phyloP scores from a whole-genome alignment of 1,284 basidiomycete species.

The Flammula alnicola region DNA sequence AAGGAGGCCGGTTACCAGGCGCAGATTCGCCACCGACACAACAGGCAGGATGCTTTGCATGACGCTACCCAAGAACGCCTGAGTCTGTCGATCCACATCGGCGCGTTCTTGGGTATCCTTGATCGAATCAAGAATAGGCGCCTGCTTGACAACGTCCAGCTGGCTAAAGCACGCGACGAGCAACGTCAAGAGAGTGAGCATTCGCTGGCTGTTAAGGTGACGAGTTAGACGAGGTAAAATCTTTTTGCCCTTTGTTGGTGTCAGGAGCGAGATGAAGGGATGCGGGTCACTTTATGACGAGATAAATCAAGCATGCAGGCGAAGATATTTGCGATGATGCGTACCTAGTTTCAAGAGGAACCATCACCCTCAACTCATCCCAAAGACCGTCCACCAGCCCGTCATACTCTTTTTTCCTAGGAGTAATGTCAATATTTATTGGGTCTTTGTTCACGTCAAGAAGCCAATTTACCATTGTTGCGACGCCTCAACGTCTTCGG shows the following conservation, averaged over 20 bases:
- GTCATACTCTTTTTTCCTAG: constrained; percentile 67
- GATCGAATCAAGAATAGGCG: constrained; percentile 70
- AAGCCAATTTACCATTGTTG: constrained; percentile 56
- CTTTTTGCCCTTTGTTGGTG: constrained; percentile 91
- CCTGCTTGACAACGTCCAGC: constrained; percentile 85
- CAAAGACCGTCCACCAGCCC: constrained; percentile 75
- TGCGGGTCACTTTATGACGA: constrained; percentile 78
- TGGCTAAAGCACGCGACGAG: constrained; percentile 94
- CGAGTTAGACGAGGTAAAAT: constrained; percentile 89
- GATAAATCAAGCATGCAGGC: constrained; percentile 10
- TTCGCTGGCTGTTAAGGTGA: constrained; percentile 81
- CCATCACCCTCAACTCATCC: constrained; percentile 84
- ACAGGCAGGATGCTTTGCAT: constrained; percentile 87
- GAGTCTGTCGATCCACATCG: constrained; percentile 88
- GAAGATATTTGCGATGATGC: background rate
- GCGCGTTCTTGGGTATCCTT: constrained; percentile 67
- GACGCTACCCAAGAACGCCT: constrained; percentile 86
- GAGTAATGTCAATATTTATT: constrained; percentile 4
- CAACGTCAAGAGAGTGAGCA: constrained; percentile 88
- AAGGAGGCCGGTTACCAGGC: constrained; percentile 87
- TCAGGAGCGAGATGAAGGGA: constrained; percentile 93
- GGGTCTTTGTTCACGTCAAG: background rate
- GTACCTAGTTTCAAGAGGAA: constrained; percentile 88
- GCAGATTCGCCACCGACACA: constrained; percentile 78
- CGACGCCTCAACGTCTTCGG: constrained; percentile 60